These are phyloP conservation scores for Chalciporus piperatoides DNA, from an alignment of 1,284 basidiomycete species.

Conservation along the genomic window DNA sequence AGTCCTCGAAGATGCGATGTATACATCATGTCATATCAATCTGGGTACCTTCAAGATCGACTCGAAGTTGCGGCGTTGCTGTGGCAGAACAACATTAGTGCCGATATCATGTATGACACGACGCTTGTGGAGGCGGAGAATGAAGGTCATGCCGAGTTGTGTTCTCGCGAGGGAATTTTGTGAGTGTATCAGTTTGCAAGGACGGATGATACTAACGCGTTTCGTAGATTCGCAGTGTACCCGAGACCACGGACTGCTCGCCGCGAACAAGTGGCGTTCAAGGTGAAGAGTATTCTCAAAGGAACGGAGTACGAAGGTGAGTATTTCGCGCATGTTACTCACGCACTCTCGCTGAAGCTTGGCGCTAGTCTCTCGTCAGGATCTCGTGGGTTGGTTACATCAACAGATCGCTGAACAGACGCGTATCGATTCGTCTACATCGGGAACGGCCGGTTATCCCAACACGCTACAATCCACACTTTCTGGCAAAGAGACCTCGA, in stretches of 20 bases:
- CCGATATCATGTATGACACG: conserved; percentile 83
- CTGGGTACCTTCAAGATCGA: conserved; percentile 71
- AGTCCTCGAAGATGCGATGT: conserved; percentile 84
- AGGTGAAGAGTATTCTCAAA: conserved; percentile 74
- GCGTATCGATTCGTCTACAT: conserved; percentile 61
- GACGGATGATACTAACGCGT: conserved; percentile 1
- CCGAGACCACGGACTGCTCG: conserved; percentile 56
- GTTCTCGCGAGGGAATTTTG: conserved; percentile 75
- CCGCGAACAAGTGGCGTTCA: conserved; percentile 66
- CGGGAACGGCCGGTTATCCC: conserved; percentile 46
- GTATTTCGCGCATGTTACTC: conserved; percentile 13
- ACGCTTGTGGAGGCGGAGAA: conserved; percentile 57
- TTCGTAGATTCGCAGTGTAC: conserved; percentile 64
- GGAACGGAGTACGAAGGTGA: conserved; percentile 70
- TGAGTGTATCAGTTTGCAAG: conserved; percentile 35
- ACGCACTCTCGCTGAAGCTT: not conserved
- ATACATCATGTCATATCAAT: conserved; percentile 76
- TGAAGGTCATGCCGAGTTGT: conserved; percentile 63
- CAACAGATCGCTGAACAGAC: conserved; percentile 76
- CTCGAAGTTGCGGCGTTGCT: conserved; percentile 74
- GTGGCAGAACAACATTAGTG: conserved; percentile 80
- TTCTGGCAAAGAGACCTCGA: conserved; percentile 42
- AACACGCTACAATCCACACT: conserved; percentile 33
- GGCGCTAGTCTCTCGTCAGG: conserved; percentile 57
- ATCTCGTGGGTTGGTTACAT: conserved; percentile 69